These are phyloP conservation scores for Porcisia deanei DNA, from an alignment of 208 protist genomes.

Conservation along the genomic window DNA sequence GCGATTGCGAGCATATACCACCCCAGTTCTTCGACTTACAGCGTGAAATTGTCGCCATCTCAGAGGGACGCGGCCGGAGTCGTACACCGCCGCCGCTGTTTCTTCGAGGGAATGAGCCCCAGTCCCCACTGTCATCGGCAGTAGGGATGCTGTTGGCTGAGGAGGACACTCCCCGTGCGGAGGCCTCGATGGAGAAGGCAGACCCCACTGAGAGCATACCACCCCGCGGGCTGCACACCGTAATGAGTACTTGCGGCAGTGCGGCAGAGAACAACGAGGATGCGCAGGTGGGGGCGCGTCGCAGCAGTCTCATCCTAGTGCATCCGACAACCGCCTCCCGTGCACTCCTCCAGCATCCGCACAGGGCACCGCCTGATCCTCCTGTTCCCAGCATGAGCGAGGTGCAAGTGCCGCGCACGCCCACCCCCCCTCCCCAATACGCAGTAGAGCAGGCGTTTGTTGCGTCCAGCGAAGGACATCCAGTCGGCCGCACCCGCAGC, in stretches of 20 bases:
- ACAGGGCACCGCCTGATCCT: constrained; percentile 25
- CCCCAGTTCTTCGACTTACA: constrained; percentile 47
- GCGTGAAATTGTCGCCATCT: constrained; percentile 43
- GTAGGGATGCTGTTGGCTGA: not conserved
- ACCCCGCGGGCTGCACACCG: no score
- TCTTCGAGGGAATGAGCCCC: constrained; percentile 8
- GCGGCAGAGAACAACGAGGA: not conserved
- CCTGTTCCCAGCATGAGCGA: constrained; percentile 15
- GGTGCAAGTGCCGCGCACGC: constrained; percentile 32
- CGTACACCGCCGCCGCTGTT: constrained; percentile 12
- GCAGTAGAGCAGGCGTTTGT: not conserved
- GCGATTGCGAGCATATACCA: constrained; percentile 24
- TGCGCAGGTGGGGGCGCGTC: constrained; percentile 1
- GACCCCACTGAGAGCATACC: not conserved
- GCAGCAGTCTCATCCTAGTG: constrained; percentile 43
- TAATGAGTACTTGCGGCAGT: not conserved
- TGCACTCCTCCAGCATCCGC: constrained; percentile 41
- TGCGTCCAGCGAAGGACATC: not conserved
- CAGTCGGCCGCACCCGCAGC: not conserved
- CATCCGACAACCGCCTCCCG: constrained; percentile 7
- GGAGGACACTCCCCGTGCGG: constrained; percentile 7
- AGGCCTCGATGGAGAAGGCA: not conserved
- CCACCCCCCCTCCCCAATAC: constrained; percentile 12
- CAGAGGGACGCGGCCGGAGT: constrained; percentile 32
- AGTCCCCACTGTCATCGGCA: not conserved